Percentiles rank a stretch among this genome's conserved stretches.
These are phyloP conservation scores for Kalmusia sp. DNA, from an alignment of 2,329 filamentous ascomycete genomes.

Conservation along the genomic window DNA sequence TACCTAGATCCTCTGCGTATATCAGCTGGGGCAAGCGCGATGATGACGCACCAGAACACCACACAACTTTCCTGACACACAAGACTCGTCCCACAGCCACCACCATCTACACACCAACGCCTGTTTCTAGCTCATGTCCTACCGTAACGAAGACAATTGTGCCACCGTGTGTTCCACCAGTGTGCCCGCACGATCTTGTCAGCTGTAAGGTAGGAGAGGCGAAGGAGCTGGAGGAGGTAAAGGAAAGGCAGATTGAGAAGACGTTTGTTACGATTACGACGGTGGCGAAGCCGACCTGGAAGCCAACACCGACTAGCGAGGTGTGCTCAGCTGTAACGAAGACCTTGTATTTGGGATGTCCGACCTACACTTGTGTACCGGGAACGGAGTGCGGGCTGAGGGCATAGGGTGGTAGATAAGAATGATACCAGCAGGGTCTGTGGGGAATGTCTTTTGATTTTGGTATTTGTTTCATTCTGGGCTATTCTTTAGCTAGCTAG, in stretches of 20 bases:
- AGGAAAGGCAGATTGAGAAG: constrained; percentile 17
- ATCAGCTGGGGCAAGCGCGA: constrained; percentile 23
- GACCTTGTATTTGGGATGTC: constrained; percentile 20
- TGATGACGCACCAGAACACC: constrained; percentile 5
- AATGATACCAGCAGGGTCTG: background rate
- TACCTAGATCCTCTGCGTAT: constrained; percentile 2
- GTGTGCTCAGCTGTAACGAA: constrained; percentile 16
- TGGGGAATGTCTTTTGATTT: background rate
- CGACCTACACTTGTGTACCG: constrained; percentile 33
- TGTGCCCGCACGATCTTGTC: constrained; percentile 16
- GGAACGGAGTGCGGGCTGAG: background rate
- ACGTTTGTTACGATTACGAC: constrained; percentile 20
- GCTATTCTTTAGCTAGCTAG: background rate
- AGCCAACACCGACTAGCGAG: constrained; percentile 1
- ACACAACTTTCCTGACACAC: background rate
- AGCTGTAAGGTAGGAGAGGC: constrained; percentile 22
- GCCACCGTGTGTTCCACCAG: constrained; percentile 24
- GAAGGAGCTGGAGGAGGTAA: constrained; percentile 11
- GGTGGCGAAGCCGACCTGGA: constrained; percentile 3
- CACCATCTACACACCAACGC: constrained; percentile 1
- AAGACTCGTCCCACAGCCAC: background rate
- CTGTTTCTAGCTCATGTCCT: background rate
- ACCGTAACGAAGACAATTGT: constrained; percentile 19
- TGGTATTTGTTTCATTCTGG: background rate
- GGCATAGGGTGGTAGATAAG: background rate